Conservation (phyloP, 768 basidiomycete genomes). For the Kwoniella mangroviensis region DNA sequence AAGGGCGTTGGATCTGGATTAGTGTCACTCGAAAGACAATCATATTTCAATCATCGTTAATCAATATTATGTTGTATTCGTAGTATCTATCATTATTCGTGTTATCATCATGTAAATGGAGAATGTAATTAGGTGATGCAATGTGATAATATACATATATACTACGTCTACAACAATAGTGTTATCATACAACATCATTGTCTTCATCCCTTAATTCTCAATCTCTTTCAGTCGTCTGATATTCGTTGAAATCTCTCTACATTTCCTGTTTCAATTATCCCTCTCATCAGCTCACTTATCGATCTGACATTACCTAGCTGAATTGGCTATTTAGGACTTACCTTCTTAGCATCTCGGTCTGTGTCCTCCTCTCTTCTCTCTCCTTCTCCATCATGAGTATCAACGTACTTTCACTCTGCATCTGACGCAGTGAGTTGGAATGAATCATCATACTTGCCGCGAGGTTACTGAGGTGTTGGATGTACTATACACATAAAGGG, state of each 20-base stretch:
- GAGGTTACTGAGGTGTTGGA: slow-evolving; percentile 50
- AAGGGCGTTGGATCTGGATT: neutral
- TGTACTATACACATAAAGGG: slow-evolving; percentile 35
- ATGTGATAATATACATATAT: neutral
- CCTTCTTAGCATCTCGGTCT: slow-evolving; percentile 29
- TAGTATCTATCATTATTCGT: too few species aligned
- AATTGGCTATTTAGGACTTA: slow-evolving; percentile 1
- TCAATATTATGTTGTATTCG: too few species aligned
- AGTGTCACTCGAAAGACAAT: neutral
- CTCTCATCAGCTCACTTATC: neutral
- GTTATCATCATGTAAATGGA: too few species aligned
- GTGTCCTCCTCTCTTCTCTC: slow-evolving; percentile 30
- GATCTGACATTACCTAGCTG: too few species aligned
- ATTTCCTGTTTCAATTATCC: neutral
- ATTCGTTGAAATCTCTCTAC: slow-evolving; percentile 3
- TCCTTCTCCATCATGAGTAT: slow-evolving; percentile 50
- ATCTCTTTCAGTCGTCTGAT: neutral
- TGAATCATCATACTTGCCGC: slow-evolving; percentile 50
- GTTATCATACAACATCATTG: neutral
- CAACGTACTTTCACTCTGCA: slow-evolving; percentile 48
- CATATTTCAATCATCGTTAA: too few species aligned
- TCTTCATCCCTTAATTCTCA: neutral
- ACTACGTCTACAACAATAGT: neutral
- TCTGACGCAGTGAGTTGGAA: slow-evolving; percentile 40
- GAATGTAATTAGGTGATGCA: too few species aligned